phyloP scores from a whole-genome alignment of 352 stramenopile species.

The Pythium apleroticum region DNA sequence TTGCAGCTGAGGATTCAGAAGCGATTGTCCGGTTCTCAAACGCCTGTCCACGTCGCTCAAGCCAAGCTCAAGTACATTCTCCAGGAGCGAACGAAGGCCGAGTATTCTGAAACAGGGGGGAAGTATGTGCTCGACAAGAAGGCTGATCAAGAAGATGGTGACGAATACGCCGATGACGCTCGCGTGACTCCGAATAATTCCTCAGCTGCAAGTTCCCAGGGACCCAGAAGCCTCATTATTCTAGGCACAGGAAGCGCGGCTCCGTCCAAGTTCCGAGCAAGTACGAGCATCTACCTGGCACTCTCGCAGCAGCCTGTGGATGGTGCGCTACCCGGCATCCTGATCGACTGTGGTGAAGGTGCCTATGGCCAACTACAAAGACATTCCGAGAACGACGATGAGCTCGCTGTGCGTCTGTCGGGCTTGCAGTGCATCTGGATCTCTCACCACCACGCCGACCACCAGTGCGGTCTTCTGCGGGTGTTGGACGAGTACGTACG shows the following conservation, averaged over 20 bases:
- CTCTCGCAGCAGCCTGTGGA: constrained; percentile 26
- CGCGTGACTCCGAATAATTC: background rate
- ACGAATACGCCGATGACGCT: constrained; percentile 3
- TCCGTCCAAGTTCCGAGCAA: constrained; percentile 96
- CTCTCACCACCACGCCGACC: constrained; percentile 96
- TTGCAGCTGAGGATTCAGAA: constrained; percentile 38
- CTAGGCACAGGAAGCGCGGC: constrained; percentile 95
- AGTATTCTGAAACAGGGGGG: constrained; percentile 53
- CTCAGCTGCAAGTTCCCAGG: background rate
- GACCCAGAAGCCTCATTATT: constrained; percentile 69
- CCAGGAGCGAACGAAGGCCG: constrained; percentile 23
- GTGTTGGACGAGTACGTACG: constrained; percentile 74
- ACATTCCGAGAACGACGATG: constrained; percentile 40
- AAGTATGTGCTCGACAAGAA: constrained; percentile 16
- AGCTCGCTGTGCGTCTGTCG: constrained; percentile 38
- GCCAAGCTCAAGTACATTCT: constrained; percentile 47
- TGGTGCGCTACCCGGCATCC: constrained; percentile 38
- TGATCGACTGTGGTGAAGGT: constrained; percentile 96
- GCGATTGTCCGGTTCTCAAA: background rate
- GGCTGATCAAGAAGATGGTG: constrained; percentile 8
- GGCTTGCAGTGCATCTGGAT: constrained; percentile 93
- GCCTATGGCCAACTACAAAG: constrained; percentile 91
- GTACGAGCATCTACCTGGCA: constrained; percentile 92
- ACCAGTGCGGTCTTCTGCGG: constrained; percentile 95
- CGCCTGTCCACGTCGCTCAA: constrained; percentile 44